A percentile compares a stretch with the other conserved stretches of the same genome.
Evolutionary conservation across 768 basidiomycete species (phyloP).

Genomic region (Lepiota brunneoincarnata): DNA sequence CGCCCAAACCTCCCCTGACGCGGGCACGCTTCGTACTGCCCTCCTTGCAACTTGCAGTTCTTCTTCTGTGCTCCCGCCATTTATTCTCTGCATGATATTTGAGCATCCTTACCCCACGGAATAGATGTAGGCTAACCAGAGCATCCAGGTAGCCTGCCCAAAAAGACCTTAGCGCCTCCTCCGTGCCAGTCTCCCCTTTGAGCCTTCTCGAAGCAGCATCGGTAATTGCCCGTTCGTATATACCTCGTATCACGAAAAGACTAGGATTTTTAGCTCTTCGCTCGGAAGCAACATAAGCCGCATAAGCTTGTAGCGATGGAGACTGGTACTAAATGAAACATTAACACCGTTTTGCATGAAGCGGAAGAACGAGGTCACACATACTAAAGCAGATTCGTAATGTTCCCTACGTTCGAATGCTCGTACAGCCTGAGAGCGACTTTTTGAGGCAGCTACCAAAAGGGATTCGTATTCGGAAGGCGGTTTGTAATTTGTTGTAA

Average conservation of each 20-base stretch:
- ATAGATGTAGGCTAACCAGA: slow-evolving; percentile 42
- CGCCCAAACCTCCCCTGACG: slow-evolving; percentile 77
- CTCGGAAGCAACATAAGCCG: slow-evolving; percentile 62
- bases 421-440: slow-evolving; percentile 57
- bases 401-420: slow-evolving; percentile 62
- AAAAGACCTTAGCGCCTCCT: slow-evolving; percentile 57
- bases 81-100: slow-evolving; percentile 37
- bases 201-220: slow-evolving; percentile 65
- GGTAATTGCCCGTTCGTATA: slow-evolving; percentile 75
- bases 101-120: background rate
- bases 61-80: slow-evolving; percentile 38
- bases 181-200: slow-evolving; percentile 50
- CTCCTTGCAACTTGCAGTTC: slow-evolving; percentile 47
- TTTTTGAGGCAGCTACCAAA: slow-evolving; percentile 76
- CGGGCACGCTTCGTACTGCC: slow-evolving; percentile 71
- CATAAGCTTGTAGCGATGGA: slow-evolving; percentile 58
- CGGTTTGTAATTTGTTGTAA: slow-evolving; percentile 78
- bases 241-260: slow-evolving; percentile 46
- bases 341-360: background rate
- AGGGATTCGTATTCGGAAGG: slow-evolving; percentile 73
- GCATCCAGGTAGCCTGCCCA: slow-evolving; percentile 77
- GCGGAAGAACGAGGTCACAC: slow-evolving; percentile 13
- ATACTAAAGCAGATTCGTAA: slow-evolving; percentile 60
- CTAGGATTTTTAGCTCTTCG: slow-evolving; percentile 60
- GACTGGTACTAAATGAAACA: slow-evolving; percentile 20